Evolutionary conservation across 495 filamentous ascomycete genomes (phyloP), one percentile per base, ranked within the genome.

Genomic region (Copromyces sp.): DNA sequence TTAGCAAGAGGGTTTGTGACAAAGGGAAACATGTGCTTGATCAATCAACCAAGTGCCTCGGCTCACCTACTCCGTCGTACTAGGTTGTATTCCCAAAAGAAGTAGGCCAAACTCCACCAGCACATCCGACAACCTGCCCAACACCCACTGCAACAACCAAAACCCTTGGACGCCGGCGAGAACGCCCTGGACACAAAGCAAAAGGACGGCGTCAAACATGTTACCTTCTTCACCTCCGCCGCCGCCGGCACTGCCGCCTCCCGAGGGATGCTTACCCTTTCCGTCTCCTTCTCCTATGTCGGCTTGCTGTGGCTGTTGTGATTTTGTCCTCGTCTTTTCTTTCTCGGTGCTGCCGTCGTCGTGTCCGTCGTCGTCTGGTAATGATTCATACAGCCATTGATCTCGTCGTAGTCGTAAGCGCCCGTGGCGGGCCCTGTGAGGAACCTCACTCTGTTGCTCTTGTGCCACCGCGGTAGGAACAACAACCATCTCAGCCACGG

Each of bases 91-190:
- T 8, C 53, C 53, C 24, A 78, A 17, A 35, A 82, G 39, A 35
- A 78, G 72, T 74, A 81, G 41, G 2, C 75, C 77, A 65, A 80
- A 32, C 72, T 82, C 81, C 16, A 80, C 76, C 24, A 81, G 45
- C n/a, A 69, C 76, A 29, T 77, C 78, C 4, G 69, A 73, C 45
- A 77, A 71, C 70, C 72, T 73, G 2, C 73, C 74, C 38, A 80
- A 17, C 39, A 79, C 47, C 79, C 77, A 80, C 32, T 69, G 32
- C 29, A 79, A 17, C 71, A 79, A 42, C 69, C 76, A 74, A 9
- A 75, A 68, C n/a, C 69, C 74, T 9, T 77, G 68, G 14, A 77
- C 79, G 20, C 79, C 75, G 47, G 74, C 75, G 42, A 80, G 70
- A 16, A 80, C 69, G 45, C 70, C 41, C 68, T 72, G 59, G 8